Evolutionary conservation across 148 eudicot species (phyloP), one percentile per base, ranked within the genome.

Genomic region (Vaccinium macrocarpon): DNA sequence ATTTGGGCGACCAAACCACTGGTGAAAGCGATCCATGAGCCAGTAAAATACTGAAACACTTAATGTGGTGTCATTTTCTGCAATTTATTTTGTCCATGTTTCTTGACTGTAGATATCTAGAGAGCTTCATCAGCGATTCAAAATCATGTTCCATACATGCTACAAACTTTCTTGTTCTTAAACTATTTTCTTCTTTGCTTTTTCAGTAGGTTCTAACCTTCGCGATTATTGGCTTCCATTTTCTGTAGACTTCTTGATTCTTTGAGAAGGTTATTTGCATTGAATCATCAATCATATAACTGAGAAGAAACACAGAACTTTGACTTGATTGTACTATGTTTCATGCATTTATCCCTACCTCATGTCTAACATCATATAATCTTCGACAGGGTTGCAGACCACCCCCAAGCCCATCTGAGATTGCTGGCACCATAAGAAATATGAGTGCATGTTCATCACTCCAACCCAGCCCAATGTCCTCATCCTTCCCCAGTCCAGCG

Each of bases 381-480:
- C 21, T 29, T 48, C 25, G 29, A 80, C 93, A 96, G 99, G 99
- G 99, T 87, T 91, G 91, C 86, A 94, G 83, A 81, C 99, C 97
- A 53, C 86, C 97, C 11, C 92, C 95, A 38, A 66, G 78, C 46
- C 82, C 82, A 79, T 82, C 86, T 76, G 95, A 93, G 7, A 85
- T 91, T 50, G 88, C 85, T 9, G 91, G 92, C 5, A 89, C 88
- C 14, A 89, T 93, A 10, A 81, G 87, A 2, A 96, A 94, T 81
- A 86, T 90, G 27, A 94, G 97, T 53, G 84, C 87, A 10, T 93
- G 95, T 84, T 94, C 99, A 0, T 94, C 98, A 2, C 48, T 93
- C 81, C 98, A 94, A 78, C 95, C 89, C 3, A 96, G 98, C 87
- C 98, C 98, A 42, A 91, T 86, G 49, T 96, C 98, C 74, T 96